These are phyloP conservation scores for Starmerella kuoi DNA, from an alignment of 805 yeast species.

Conservation along the genomic window DNA sequence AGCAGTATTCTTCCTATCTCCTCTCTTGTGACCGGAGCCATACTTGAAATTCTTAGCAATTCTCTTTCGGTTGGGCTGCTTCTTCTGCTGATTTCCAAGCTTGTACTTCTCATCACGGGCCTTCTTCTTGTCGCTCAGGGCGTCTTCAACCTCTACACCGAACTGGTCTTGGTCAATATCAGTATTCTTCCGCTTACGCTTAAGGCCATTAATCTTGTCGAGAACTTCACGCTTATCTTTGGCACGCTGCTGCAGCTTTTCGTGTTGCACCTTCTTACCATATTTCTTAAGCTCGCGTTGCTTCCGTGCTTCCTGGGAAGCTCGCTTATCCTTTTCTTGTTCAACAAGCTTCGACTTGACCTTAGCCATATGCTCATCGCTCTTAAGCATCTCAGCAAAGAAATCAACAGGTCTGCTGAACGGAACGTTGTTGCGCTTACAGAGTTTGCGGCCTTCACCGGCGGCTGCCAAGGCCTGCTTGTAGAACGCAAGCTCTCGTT, in stretches of 20 bases:
- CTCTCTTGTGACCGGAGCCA: constrained; percentile 66
- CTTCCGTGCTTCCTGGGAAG: constrained; percentile 82
- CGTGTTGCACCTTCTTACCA: constrained; percentile 93
- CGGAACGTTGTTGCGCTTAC: constrained; percentile 58
- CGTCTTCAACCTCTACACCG: constrained; percentile 87
- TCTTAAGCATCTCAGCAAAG: constrained; percentile 97
- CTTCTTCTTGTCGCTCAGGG: constrained; percentile 49
- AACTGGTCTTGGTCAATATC: constrained; percentile 66
- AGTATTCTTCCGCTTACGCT: constrained; percentile 65
- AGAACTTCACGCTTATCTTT: constrained; percentile 82
- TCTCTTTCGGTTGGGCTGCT: constrained; percentile 52
- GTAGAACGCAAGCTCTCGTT: constrained; percentile 88
- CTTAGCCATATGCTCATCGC: constrained; percentile 96
- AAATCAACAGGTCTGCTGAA: constrained; percentile 89
- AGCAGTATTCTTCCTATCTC: constrained; percentile 59
- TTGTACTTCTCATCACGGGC: constrained; percentile 28
- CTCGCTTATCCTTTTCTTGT: constrained; percentile 63
- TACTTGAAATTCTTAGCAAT: constrained; percentile 59
- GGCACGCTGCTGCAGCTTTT: constrained; percentile 84
- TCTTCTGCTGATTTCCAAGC: constrained; percentile 29
- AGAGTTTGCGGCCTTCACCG: constrained; percentile 53
- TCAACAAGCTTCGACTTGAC: constrained; percentile 66
- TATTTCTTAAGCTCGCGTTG: constrained; percentile 92
- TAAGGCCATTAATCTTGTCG: constrained; percentile 80
- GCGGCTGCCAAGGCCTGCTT: constrained; percentile 88